Evolutionary conservation across 208 protist genomes (phyloP).

Genomic region (Trichomonas gallinae): DNA sequence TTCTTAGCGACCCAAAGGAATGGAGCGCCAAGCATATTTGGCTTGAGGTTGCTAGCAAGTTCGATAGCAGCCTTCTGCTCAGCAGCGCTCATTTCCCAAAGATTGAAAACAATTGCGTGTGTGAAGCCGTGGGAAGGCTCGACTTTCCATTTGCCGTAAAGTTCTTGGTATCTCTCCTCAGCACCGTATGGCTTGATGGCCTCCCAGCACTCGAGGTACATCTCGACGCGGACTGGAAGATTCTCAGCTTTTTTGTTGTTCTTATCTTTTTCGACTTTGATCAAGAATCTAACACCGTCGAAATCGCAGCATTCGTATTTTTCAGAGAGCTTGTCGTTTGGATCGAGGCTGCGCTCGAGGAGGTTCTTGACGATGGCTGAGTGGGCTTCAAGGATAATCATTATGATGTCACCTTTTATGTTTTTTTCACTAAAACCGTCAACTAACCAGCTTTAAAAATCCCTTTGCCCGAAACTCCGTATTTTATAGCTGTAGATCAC

Average conservation of each 20-base stretch:
- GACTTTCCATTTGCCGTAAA: neutral
- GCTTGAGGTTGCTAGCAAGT: neutral
- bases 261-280: neutral
- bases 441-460: neutral
- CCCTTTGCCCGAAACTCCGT: neutral
- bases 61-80: neutral
- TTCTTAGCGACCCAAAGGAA: neutral
- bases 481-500: neutral
- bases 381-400: conserved; percentile 18
- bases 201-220: neutral
- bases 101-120: neutral
- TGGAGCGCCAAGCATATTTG: neutral
- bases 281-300: neutral
- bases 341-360: neutral
- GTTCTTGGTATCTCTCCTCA: neutral
- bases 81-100: neutral
- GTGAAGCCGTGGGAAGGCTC: neutral
- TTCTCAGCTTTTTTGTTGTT: neutral
- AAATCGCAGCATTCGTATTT: neutral
- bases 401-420: neutral
- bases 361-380: neutral
- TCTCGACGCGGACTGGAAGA: neutral
- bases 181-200: neutral
- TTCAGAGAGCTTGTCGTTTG: neutral
- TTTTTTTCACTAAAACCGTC: neutral